Evolutionary conservation across 163 green algal species (phyloP).

Genomic region (Chlorella variabilis): DNA sequence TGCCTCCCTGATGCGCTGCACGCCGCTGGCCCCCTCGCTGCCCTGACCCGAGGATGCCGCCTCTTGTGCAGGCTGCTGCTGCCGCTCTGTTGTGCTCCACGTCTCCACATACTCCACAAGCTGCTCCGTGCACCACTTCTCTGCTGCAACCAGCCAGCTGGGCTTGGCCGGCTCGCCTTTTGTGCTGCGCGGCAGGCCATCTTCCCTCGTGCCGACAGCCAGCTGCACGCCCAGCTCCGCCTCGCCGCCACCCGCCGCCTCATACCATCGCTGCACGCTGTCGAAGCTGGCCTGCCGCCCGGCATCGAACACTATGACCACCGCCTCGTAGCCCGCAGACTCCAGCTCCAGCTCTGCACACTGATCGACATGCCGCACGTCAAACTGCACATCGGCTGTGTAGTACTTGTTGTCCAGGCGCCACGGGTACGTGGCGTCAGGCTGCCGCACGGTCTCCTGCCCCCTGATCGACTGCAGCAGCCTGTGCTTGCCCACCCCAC

Average conservation of each 20-base stretch:
- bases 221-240: conserved; percentile 12
- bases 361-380: conserved; percentile 17
- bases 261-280: conserved; percentile 33
- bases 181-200: background rate
- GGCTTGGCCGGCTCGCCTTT: background rate
- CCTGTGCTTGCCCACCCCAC: background rate
- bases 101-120: conserved; percentile 20
- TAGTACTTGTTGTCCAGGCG: conserved; percentile 45
- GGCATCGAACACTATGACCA: conserved; percentile 65
- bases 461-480: background rate
- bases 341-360: background rate
- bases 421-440: background rate
- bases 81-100: background rate
- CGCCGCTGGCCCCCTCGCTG: conserved; percentile 49
- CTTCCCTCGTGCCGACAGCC: background rate
- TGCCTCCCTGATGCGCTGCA: conserved; percentile 60
- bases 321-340: conserved; percentile 35
- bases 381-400: conserved; percentile 22
- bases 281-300: conserved; percentile 5
- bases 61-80: background rate
- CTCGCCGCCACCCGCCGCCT: conserved; percentile 6
- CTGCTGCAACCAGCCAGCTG: background rate
- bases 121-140: conserved; percentile 28
- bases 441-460: background rate
- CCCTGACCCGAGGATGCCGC: background rate